Evolutionary conservation across 768 basidiomycete species (phyloP).

Genomic region (Dacryopinax spathularia): DNA sequence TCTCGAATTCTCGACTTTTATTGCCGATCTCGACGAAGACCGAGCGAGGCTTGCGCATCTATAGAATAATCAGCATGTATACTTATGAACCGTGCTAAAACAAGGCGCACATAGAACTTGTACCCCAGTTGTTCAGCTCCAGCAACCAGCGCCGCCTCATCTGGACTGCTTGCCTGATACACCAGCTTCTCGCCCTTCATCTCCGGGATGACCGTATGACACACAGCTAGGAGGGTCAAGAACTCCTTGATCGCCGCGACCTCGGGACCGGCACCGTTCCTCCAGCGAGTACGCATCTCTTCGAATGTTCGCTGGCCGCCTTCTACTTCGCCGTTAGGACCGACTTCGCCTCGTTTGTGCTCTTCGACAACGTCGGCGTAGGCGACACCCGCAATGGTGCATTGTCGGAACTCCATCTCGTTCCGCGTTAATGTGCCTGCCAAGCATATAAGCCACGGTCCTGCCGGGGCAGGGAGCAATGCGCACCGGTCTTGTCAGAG

Average conservation of each 20-base stretch:
- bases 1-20: constrained; percentile 61
- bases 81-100: background rate
- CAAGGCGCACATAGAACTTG: constrained; percentile 69
- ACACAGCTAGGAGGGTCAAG: constrained; percentile 76
- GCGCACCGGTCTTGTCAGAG: constrained; percentile 65
- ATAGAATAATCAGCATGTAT: constrained; percentile 6
- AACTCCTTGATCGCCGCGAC: constrained; percentile 50
- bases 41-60: constrained; percentile 93
- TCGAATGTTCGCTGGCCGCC: constrained; percentile 66
- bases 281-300: constrained; percentile 44
- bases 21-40: constrained; percentile 78
- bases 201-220: constrained; percentile 97
- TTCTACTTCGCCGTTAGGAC: constrained; percentile 37
- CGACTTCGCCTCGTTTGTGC: constrained; percentile 50
- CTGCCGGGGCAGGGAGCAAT: constrained; percentile 21
- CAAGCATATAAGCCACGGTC: constrained; percentile 13
- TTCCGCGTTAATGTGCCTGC: constrained; percentile 77
- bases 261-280: constrained; percentile 5
- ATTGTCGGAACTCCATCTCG: constrained; percentile 94
- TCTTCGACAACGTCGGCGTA: constrained; percentile 91
- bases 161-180: constrained; percentile 94
- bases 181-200: constrained; percentile 64
- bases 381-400: constrained; percentile 71
- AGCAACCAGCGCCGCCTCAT: constrained; percentile 89
- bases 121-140: constrained; percentile 88